phyloP scores from a whole-genome alignment of 1,139 yeast genomes.

The Suhomyces wounanorum region DNA sequence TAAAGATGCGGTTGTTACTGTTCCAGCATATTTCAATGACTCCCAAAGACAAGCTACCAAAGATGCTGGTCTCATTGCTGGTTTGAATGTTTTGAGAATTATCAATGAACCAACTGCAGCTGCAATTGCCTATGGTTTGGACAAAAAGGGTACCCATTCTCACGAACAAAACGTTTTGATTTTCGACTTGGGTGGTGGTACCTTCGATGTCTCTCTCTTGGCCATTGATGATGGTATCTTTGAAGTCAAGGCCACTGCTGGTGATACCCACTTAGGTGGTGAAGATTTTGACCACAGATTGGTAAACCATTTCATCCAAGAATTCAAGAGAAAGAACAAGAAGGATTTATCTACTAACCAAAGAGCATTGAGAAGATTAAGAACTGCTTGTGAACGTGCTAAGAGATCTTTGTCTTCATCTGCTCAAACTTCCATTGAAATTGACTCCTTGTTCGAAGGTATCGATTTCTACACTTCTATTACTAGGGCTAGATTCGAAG shows the following conservation, averaged over 20 bases:
- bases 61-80: constrained; percentile 53
- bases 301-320: constrained; percentile 75
- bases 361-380: constrained; percentile 83
- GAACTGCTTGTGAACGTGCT: constrained; percentile 92
- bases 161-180: constrained; percentile 35
- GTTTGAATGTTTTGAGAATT: constrained; percentile 51
- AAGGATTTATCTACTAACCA: constrained; percentile 73
- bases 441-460: constrained; percentile 80
- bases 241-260: constrained; percentile 29
- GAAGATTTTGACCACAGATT: constrained; percentile 79
- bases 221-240: constrained; percentile 27
- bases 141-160: constrained; percentile 30
- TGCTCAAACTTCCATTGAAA: constrained; percentile 84
- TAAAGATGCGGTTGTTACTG: constrained; percentile 52
- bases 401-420: constrained; percentile 87
- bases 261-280: constrained; percentile 29
- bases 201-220: constrained; percentile 44
- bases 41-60: constrained; percentile 55
- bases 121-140: constrained; percentile 52
- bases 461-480: constrained; percentile 78
- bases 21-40: constrained; percentile 53
- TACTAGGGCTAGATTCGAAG: constrained; percentile 93
- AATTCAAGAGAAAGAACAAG: constrained; percentile 84
- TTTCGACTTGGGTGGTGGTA: constrained; percentile 55
- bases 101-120: constrained; percentile 57